Percentiles rank a stretch among this genome's conserved stretches.
These are phyloP conservation scores for Echium plantagineum DNA, from an alignment of 257 asterid genomes.

Conservation along the genomic window DNA sequence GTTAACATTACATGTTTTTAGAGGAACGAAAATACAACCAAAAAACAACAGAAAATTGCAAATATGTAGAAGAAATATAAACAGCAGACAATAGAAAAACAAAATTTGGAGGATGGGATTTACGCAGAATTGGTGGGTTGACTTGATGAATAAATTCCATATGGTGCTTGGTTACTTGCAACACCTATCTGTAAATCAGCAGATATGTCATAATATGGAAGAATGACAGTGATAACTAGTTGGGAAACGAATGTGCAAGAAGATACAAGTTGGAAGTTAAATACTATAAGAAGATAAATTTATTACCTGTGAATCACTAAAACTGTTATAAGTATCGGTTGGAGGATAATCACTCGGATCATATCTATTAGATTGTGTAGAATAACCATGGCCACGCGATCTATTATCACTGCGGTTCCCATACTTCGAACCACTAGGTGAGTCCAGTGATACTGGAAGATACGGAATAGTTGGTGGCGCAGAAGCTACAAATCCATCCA, in stretches of 20 bases:
- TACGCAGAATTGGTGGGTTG: slow-evolving; percentile 49
- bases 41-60: not conserved
- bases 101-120: slow-evolving; percentile 1
- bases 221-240: not conserved
- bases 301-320: slow-evolving; percentile 53
- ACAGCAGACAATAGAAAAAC: no score
- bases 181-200: slow-evolving; percentile 35
- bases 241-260: not conserved
- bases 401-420: slow-evolving; percentile 34
- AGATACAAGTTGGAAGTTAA: not conserved
- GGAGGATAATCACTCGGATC: slow-evolving; percentile 30
- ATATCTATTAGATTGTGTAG: slow-evolving; percentile 37
- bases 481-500: slow-evolving; percentile 38
- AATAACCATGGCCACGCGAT: slow-evolving; percentile 34
- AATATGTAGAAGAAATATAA: no score
- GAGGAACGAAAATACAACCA: not conserved
- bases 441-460: slow-evolving; percentile 23
- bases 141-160: slow-evolving; percentile 36
- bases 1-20: not conserved
- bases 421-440: slow-evolving; percentile 35
- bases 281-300: not conserved
- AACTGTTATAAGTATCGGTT: slow-evolving; percentile 29
- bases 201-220: not conserved
- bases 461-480: slow-evolving; percentile 25
- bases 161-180: slow-evolving; percentile 43